Percentiles rank a stretch among this genome's conserved stretches.
Evolutionary conservation across 805 yeast genomes (phyloP).

Genomic region (Nakazawaea populi): DNA sequence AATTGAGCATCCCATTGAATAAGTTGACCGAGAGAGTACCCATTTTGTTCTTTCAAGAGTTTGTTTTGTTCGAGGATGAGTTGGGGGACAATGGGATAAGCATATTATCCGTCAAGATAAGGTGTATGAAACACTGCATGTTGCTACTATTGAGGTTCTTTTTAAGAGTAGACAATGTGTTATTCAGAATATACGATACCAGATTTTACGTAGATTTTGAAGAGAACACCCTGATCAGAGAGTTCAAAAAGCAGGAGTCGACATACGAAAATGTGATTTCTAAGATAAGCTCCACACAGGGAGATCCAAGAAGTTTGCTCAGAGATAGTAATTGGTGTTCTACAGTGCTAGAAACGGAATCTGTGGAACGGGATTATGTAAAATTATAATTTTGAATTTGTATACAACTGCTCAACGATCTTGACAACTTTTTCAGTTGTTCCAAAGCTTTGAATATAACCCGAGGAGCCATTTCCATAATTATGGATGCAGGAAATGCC

Average conservation of each 20-base stretch:
- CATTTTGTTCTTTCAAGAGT: constrained; percentile 83
- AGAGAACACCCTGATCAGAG: constrained; percentile 60
- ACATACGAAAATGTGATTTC: constrained; percentile 41
- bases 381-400: constrained; percentile 4
- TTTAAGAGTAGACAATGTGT: constrained; percentile 84
- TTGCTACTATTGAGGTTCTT: constrained; percentile 73
- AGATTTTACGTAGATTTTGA: constrained; percentile 76
- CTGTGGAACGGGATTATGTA: constrained; percentile 5
- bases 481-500: constrained; percentile 39
- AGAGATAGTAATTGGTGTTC: constrained; percentile 89
- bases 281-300: constrained; percentile 38
- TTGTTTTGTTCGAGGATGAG: constrained; percentile 89
- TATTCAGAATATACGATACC: constrained; percentile 79
- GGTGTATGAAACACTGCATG: constrained; percentile 84
- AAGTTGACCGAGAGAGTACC: constrained; percentile 74
- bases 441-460: constrained; percentile 64
- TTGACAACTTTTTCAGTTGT: constrained; percentile 36
- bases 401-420: neutral
- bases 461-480: constrained; percentile 70
- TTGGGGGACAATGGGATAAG: constrained; percentile 94
- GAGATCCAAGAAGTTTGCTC: constrained; percentile 63
- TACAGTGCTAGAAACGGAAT: constrained; percentile 21
- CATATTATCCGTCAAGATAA: constrained; percentile 64
- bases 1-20: constrained; percentile 54
- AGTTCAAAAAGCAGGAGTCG: constrained; percentile 66